A percentile compares a stretch with the other conserved stretches of the same genome.
phyloP scores from a whole-genome alignment of 192 early-diverging fungal genomes.

The Lobulomyces angularis region DNA sequence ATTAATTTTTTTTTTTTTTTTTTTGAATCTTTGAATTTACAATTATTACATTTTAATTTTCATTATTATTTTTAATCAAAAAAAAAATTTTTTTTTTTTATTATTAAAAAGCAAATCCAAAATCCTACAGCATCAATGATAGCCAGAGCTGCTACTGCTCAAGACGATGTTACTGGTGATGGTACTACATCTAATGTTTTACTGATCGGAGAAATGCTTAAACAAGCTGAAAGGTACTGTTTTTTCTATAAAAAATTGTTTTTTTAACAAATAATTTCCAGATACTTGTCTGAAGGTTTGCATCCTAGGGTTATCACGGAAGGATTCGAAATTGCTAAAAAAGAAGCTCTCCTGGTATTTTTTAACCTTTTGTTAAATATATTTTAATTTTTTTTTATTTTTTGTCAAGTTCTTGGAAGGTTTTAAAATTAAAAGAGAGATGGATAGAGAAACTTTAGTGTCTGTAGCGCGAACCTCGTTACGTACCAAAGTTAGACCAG shows the following conservation, averaged over 20 bases:
- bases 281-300: slow-evolving; percentile 90
- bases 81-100: background rate
- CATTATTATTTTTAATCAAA: background rate
- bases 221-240: slow-evolving; percentile 85
- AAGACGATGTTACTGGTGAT: slow-evolving; percentile 98
- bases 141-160: slow-evolving; percentile 94
- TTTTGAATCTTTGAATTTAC: slow-evolving; percentile 6
- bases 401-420: slow-evolving; percentile 66
- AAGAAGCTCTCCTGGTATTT: slow-evolving; percentile 70
- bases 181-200: slow-evolving; percentile 96
- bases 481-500: slow-evolving; percentile 82
- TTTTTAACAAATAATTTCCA: too few relatives aligned
- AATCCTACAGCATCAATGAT: slow-evolving; percentile 99
- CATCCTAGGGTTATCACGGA: slow-evolving; percentile 93
- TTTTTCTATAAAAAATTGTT: too few relatives aligned
- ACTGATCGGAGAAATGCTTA: slow-evolving; percentile 91
- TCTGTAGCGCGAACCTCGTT: slow-evolving; percentile 90
- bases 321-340: slow-evolving; percentile 93
- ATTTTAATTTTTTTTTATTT: slow-evolving; percentile 5
- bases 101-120: slow-evolving; percentile 82
- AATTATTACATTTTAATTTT: background rate
- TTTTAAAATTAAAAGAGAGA: slow-evolving; percentile 61
- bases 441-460: slow-evolving; percentile 83
- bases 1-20: background rate
- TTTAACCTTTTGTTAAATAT: slow-evolving; percentile 2